Conservation (phyloP, 495 filamentous ascomycete species). For the Aspergillus carlsbadensis region DNA sequence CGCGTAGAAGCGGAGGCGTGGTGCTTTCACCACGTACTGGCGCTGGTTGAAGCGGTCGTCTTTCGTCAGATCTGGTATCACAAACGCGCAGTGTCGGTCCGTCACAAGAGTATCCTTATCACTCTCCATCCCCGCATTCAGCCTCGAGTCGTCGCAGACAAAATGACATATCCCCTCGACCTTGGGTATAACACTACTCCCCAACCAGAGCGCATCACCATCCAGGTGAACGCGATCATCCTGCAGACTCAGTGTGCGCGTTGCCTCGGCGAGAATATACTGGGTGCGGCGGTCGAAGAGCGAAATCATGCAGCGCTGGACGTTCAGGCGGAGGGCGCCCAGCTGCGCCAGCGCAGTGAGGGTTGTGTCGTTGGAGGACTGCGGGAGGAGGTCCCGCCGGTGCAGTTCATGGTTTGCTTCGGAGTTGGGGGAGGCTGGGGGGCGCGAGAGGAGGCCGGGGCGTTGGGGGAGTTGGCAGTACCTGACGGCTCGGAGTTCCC, state of each 20-base stretch:
- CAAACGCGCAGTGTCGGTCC: slow-evolving; percentile 16
- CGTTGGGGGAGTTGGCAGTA: slow-evolving; percentile 23
- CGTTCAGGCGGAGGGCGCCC: slow-evolving; percentile 50
- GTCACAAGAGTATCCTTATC: slow-evolving; percentile 1
- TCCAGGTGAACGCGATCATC: slow-evolving; percentile 29
- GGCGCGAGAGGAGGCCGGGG: slow-evolving; percentile 11
- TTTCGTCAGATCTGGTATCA: slow-evolving; percentile 19
- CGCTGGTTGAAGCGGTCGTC: slow-evolving; percentile 27
- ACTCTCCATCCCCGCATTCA: slow-evolving; percentile 13
- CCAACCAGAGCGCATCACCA: slow-evolving; percentile 39
- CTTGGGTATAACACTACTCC: slow-evolving; percentile 42
- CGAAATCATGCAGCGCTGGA: slow-evolving; percentile 53
- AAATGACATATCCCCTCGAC: slow-evolving; percentile 44
- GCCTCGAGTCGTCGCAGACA: slow-evolving; percentile 22
- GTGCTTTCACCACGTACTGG: slow-evolving; percentile 34
- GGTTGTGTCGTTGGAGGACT: slow-evolving; percentile 47
- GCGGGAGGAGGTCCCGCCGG: too few species aligned
- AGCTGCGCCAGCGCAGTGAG: slow-evolving; percentile 63
- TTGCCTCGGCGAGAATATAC: slow-evolving; percentile 62
- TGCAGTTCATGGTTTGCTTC: slow-evolving; percentile 3
- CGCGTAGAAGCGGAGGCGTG: slow-evolving; percentile 54
- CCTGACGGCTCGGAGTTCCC: slow-evolving; percentile 1
- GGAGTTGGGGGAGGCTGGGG: slow-evolving; percentile 10
- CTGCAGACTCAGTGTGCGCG: slow-evolving; percentile 48
- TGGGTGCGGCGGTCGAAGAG: slow-evolving; percentile 55